A percentile compares a stretch with the other conserved stretches of the same genome.
phyloP scores from a whole-genome alignment of 306 rosid species.

The Prunus salicina region DNA sequence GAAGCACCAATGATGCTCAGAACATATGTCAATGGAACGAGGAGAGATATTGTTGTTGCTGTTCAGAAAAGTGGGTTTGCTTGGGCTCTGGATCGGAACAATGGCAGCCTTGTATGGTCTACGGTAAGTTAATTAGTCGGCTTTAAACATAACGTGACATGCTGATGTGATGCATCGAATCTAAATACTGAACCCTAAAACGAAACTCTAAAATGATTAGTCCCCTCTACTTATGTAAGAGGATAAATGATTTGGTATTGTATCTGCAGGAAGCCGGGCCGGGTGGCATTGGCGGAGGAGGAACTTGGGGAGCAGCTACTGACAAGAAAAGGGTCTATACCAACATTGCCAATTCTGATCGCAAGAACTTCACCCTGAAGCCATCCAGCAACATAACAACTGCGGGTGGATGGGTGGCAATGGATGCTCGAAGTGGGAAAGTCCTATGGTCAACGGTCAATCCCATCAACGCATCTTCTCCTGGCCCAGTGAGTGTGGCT shows the following conservation, averaged over 20 bases:
- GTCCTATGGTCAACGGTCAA: slow-evolving; percentile 38
- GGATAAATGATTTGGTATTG: background rate
- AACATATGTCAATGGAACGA: slow-evolving; percentile 17
- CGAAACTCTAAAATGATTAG: no score
- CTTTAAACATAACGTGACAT: no score
- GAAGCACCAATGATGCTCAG: slow-evolving; percentile 56
- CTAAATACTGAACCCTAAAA: no score
- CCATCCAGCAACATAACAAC: slow-evolving; percentile 36
- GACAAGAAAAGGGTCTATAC: slow-evolving; percentile 48
- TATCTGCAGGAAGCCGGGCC: slow-evolving; percentile 51
- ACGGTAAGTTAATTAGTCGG: no score
- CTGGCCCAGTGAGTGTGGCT: slow-evolving; percentile 34
- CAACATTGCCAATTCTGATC: slow-evolving; percentile 33
- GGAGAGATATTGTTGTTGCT: slow-evolving; percentile 36
- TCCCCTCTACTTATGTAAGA: background rate
- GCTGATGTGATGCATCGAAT: no score
- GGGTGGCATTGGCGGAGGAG: slow-evolving; percentile 32
- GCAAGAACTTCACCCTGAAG: slow-evolving; percentile 33
- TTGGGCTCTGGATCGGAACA: no score
- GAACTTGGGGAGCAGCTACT: slow-evolving; percentile 53
- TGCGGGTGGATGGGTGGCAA: background rate
- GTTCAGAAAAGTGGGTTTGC: no score
- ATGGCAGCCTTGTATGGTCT: no score
- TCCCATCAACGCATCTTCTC: slow-evolving; percentile 14
- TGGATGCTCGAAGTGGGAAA: slow-evolving; percentile 33